A percentile compares a stretch with the other conserved stretches of the same genome.
Evolutionary conservation across 2,329 filamentous ascomycete species (phyloP).

Genomic region (Aspergillus terreus): DNA sequence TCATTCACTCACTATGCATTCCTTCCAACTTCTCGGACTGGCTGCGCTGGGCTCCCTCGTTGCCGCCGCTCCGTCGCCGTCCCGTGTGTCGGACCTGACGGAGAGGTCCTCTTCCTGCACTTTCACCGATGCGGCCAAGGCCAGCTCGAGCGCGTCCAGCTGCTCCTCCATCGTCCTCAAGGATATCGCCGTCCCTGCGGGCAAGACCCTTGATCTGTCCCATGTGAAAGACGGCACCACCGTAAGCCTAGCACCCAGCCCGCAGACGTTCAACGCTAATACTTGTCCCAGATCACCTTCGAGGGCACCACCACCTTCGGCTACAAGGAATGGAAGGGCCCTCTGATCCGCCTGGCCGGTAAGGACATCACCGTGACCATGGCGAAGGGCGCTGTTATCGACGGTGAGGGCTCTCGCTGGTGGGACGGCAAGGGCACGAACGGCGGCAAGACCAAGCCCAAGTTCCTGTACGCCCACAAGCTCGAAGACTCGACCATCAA

Average conservation of each 20-base stretch:
- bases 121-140: conserved; percentile 51
- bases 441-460: conserved; percentile 62
- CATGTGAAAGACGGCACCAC: conserved; percentile 49
- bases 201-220: conserved; percentile 57
- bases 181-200: conserved; percentile 55
- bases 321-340: conserved; percentile 63
- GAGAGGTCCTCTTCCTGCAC: conserved; percentile 47
- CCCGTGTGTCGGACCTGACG: conserved; percentile 19
- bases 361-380: conserved; percentile 52
- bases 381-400: conserved; percentile 49
- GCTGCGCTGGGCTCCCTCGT: conserved; percentile 16
- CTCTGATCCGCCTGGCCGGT: conserved; percentile 60
- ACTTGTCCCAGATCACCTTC: conserved; percentile 52
- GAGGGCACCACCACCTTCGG: conserved; percentile 62
- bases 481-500: conserved; percentile 31
- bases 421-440: conserved; percentile 61
- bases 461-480: conserved; percentile 55
- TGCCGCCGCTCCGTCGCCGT: conserved; percentile 21
- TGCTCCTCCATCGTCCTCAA: conserved; percentile 55
- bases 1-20: conserved; percentile 17
- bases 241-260: conserved; percentile 24
- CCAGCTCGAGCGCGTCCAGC: conserved; percentile 46
- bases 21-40: conserved; percentile 17
- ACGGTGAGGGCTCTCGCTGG: conserved; percentile 55
- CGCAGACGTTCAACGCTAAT: neutral